Conservation (phyloP, 2,329 filamentous ascomycete species). For the Hypomyces rosellus region DNA sequence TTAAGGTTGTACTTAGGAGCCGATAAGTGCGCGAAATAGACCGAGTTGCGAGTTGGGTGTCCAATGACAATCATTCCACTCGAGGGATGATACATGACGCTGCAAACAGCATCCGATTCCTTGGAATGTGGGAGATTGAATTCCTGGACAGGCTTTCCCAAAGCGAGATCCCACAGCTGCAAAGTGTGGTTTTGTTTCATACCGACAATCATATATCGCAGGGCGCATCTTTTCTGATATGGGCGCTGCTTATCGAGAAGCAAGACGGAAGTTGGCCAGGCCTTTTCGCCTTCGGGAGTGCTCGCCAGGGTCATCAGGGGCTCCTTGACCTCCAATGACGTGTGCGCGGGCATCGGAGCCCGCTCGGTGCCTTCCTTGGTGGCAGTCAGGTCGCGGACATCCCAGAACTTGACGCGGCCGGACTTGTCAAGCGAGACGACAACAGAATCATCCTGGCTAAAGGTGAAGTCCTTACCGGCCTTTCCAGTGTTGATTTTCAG, state of each 20-base stretch:
- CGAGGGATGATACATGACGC: slow-evolving; percentile 85
- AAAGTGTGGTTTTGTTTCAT: slow-evolving; percentile 99
- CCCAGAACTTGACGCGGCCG: slow-evolving; percentile 96
- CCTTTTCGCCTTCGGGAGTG: slow-evolving; percentile 82
- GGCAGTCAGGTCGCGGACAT: slow-evolving; percentile 71
- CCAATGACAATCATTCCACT: slow-evolving; percentile 93
- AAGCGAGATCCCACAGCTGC: slow-evolving; percentile 94
- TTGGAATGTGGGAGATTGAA: slow-evolving; percentile 94
- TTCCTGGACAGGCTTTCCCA: slow-evolving; percentile 94
- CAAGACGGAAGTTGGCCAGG: slow-evolving; percentile 92
- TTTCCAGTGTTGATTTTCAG: slow-evolving; percentile 96
- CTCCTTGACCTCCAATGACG: slow-evolving; percentile 70
- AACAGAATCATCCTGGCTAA: slow-evolving; percentile 91
- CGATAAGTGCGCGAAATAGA: slow-evolving; percentile 94
- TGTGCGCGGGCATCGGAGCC: slow-evolving; percentile 47
- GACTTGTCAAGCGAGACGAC: slow-evolving; percentile 96
- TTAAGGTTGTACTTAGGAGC: slow-evolving; percentile 86
- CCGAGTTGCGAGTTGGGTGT: slow-evolving; percentile 91
- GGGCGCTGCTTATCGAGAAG: slow-evolving; percentile 95
- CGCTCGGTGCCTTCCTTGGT: slow-evolving; percentile 45
- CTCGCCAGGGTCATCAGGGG: slow-evolving; percentile 83
- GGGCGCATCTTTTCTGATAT: slow-evolving; percentile 80
- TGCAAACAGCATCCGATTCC: slow-evolving; percentile 96
- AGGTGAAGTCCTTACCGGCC: slow-evolving; percentile 95
- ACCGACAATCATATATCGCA: slow-evolving; percentile 93